phyloP scores from a whole-genome alignment of 2,329 filamentous ascomycete species.

The Dactylellina parvicollis region DNA sequence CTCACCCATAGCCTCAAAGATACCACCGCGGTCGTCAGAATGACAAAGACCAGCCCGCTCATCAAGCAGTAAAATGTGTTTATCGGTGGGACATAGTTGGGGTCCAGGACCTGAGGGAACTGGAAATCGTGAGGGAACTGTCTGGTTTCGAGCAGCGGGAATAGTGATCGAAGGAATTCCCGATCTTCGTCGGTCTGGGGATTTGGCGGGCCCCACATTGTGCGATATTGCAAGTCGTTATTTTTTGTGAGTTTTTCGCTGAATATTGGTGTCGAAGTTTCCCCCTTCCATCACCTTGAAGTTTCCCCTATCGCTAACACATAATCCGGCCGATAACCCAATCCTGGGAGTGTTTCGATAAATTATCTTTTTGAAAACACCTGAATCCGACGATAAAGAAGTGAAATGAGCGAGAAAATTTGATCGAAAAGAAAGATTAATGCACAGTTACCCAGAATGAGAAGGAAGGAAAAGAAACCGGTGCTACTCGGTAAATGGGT shows the following conservation, averaged over 20 bases:
- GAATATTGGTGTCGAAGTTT: neutral
- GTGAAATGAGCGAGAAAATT: neutral
- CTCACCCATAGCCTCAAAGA: slow-evolving; percentile 27
- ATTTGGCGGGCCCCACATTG: slow-evolving; percentile 14
- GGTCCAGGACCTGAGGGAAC: slow-evolving; percentile 26
- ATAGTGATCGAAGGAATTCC: slow-evolving; percentile 20
- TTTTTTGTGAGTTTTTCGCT: neutral
- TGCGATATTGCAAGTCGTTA: neutral
- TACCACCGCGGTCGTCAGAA: slow-evolving; percentile 13
- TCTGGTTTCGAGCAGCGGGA: slow-evolving; percentile 19
- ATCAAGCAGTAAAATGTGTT: slow-evolving; percentile 43
- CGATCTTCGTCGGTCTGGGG: slow-evolving; percentile 37
- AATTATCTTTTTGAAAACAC: neutral
- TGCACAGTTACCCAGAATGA: neutral
- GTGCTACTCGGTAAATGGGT: neutral
- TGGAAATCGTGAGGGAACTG: slow-evolving; percentile 16
- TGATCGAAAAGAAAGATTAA: neutral
- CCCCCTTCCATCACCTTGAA: neutral
- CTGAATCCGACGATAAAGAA: neutral
- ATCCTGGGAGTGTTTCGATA: neutral
- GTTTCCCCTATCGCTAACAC: neutral
- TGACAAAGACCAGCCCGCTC: slow-evolving; percentile 4
- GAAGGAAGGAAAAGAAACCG: slow-evolving; percentile 1
- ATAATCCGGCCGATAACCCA: neutral
- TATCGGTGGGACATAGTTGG: slow-evolving; percentile 25